These are phyloP conservation scores for Leccinellum albellum DNA, from an alignment of 768 basidiomycete genomes.

Conservation along the genomic window DNA sequence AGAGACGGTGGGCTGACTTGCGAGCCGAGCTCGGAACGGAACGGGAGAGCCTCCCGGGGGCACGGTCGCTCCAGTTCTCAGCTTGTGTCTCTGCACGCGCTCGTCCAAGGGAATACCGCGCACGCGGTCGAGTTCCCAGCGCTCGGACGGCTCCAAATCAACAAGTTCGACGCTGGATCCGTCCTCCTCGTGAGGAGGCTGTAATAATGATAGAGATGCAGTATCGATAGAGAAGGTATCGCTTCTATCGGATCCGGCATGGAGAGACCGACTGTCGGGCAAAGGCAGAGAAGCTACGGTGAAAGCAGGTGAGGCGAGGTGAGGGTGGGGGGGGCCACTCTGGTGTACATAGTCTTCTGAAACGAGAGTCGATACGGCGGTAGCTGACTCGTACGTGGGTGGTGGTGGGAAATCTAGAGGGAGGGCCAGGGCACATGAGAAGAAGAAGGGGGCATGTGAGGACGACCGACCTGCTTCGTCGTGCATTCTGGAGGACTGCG, in stretches of 20 bases:
- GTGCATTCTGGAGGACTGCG: conserved; percentile 24
- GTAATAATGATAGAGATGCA: conserved; percentile 15
- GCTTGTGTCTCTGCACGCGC: conserved; percentile 34
- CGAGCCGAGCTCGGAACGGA: conserved; percentile 29
- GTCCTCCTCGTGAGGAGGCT: conserved; percentile 40
- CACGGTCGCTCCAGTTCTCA: conserved; percentile 31
- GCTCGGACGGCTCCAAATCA: conserved; percentile 41
- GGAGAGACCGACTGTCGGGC: conserved; percentile 5
- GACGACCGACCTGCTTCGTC: conserved; percentile 32
- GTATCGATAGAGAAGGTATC: conserved; percentile 21
- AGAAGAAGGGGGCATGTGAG: not conserved
- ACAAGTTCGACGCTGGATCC: conserved; percentile 51
- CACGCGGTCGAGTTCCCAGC: conserved; percentile 43
- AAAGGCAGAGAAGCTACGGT: conserved; percentile 26
- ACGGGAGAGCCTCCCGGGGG: conserved; percentile 12
- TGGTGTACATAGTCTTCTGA: conserved; percentile 37
- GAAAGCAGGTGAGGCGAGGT: conserved; percentile 21
- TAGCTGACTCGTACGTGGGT: conserved; percentile 62
- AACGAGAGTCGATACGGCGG: conserved; percentile 40
- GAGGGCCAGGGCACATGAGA: conserved; percentile 25
- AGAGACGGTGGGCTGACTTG: conserved; percentile 27
- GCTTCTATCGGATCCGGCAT: conserved; percentile 21
- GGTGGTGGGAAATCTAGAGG: conserved; percentile 63
- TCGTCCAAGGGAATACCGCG: conserved; percentile 42
- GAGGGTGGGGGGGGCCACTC: conserved; percentile 23